Evolutionary conservation across 345 rosid genomes (phyloP).

Genomic region (Erucastrum elatum): DNA sequence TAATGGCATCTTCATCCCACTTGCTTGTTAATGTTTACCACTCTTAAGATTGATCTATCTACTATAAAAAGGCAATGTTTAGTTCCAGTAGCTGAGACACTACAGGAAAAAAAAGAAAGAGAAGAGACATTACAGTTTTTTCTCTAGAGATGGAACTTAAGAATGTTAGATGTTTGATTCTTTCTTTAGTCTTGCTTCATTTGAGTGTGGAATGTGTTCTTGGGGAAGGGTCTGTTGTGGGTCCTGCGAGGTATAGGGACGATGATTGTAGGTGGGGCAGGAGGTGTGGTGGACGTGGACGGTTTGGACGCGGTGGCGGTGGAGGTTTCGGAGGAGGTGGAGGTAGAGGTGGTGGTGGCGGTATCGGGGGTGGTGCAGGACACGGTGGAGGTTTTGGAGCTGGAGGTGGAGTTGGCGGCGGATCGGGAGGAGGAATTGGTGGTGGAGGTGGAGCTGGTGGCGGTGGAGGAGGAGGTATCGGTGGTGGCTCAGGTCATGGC

Average conservation of each 20-base stretch:
- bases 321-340: slow-evolving; percentile 46
- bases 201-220: slow-evolving; percentile 33
- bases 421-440: slow-evolving; percentile 37
- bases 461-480: slow-evolving; percentile 35
- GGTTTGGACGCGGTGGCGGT: slow-evolving; percentile 40
- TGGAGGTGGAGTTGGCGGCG: slow-evolving; percentile 44
- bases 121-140: slow-evolving; percentile 2
- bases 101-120: slow-evolving; percentile 1
- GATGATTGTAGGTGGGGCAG: slow-evolving; percentile 48
- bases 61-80: slow-evolving; percentile 35
- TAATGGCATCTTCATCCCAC: slow-evolving; percentile 40
- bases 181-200: slow-evolving; percentile 37
- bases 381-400: slow-evolving; percentile 53
- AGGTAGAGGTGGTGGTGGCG: slow-evolving; percentile 43
- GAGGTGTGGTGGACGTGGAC: slow-evolving; percentile 40
- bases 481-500: slow-evolving; percentile 41
- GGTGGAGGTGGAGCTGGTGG: slow-evolving; percentile 35
- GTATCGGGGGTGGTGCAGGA: slow-evolving; percentile 45
- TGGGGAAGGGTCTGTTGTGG: slow-evolving; percentile 37
- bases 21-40: slow-evolving; percentile 12
- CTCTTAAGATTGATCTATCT: not conserved
- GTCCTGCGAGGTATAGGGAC: slow-evolving; percentile 37
- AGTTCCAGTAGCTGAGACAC: slow-evolving; percentile 13
- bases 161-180: slow-evolving; percentile 39
- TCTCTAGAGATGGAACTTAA: slow-evolving; percentile 13